Evolutionary conservation across 2,329 filamentous ascomycete genomes (phyloP).

Genomic region (Aspergillus sp.): DNA sequence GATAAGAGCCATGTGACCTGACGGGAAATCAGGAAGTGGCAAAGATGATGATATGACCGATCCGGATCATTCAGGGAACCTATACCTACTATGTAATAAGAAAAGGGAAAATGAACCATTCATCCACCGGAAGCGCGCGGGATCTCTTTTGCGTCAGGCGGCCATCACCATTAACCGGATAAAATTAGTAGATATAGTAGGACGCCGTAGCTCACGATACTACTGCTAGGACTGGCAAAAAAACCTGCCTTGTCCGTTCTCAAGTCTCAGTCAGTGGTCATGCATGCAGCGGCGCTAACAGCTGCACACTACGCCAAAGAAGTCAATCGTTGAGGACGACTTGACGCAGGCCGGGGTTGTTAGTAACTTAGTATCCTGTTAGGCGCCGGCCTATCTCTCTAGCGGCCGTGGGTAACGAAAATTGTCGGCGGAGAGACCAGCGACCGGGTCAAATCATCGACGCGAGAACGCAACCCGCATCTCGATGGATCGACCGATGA

Average conservation of each 20-base stretch:
- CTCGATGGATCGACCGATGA: conserved; percentile 16
- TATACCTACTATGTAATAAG: not conserved
- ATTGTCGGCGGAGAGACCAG: not conserved
- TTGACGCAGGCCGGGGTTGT: not conserved
- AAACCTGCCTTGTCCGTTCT: not conserved
- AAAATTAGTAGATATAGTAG: not conserved
- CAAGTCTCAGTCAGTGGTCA: not conserved
- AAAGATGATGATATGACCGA: not conserved
- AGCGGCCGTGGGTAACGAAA: not conserved
- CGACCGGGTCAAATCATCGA: not conserved
- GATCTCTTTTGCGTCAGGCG: not conserved
- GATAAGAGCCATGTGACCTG: conserved; percentile 6
- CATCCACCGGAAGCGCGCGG: not conserved
- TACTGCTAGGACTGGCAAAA: not conserved
- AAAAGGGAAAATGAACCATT: not conserved
- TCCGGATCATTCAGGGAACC: not conserved
- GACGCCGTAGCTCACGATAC: not conserved
- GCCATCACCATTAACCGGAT: not conserved
- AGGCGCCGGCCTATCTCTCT: not conserved
- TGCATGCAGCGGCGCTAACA: not conserved
- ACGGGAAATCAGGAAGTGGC: not conserved
- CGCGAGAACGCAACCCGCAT: not conserved
- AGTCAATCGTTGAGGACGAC: not conserved
- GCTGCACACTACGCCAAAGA: not conserved
- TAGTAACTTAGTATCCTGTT: not conserved